Base-by-base conservation (phyloP, 2,329 filamentous ascomycete species). In the Aspergillus tubingensis region DNA sequence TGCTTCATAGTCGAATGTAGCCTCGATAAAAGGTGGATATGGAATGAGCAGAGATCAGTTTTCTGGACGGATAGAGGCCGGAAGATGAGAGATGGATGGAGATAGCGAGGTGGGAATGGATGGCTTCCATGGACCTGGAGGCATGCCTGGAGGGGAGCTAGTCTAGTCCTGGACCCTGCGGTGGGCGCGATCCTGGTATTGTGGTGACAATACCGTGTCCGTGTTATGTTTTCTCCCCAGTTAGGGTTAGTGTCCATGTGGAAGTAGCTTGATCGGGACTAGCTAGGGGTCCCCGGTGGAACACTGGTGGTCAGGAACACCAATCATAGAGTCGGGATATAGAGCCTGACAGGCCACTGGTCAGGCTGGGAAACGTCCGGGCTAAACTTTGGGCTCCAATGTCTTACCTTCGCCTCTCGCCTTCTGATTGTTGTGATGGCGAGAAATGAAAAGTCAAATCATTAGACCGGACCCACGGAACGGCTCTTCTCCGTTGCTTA, bases 271-370 rank as follows among this genome's bases (percentile, higher is more conserved):
- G 21, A 50, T 43, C 8, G 4, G 23, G 54, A n/a, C n/a, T 61
- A 64, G 62, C 49, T 60, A 32, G 54, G 57, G 50, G 51, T 30
- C 39, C 0, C n/a, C 7, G 39, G 53, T 55, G 39, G 53, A n/a
- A 25, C 25, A 8, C 17, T 15, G 13, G 17, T 32, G 27, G 13
- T 25, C 64, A 66, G 64, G 64, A 57, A 66, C 64, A 63, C 64
- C 64, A 66, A 66, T 65, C 57, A 62, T 13, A 51, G 21, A 4
- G 47, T 3, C 25, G 7, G 27, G 21, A 50, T 52, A n/a, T 53
- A 53, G 50, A 53, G 3, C 30, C 2, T 39, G n/a, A 39, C 13
- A 32, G 44, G 13, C 38, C 39, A 44, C 39, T 32, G 57, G 43
- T 54, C 57, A 58, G 48, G 48, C 51, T 48, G 36, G 13, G 36